Evolutionary conservation across 2,329 filamentous ascomycete species (phyloP), one percentile per base, ranked within the genome.

Genomic region (Cladosporium sp.): DNA sequence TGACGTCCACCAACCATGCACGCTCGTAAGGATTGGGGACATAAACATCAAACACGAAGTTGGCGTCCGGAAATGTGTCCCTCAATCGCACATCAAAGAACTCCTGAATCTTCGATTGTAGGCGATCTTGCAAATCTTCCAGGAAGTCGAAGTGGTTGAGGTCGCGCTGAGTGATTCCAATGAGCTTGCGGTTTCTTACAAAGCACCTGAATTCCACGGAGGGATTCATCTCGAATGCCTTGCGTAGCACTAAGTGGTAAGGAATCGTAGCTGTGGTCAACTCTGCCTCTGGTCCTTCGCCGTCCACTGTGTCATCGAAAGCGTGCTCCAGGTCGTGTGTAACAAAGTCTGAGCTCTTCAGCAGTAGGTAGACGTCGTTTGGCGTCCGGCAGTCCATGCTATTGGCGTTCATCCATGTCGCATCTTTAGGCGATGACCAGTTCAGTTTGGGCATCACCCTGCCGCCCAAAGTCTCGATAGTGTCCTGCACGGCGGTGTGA

Each of bases 361-460:
- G 81, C 1, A 99, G 82, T 15, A 97, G 81, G 70, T 97, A 99
- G 44, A 99, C 84, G 68, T 99, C 94, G 71, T 94, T 95, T 2
- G 94, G 85, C 0, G 85, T 86, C 3, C 85, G 86, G 74, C 94
- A 99, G 73, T 96, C 91, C 76, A 97, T 88, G 47, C 90, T 95
- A 73, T 99, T 99, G 71, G 83, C 75, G 74, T 86, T 74, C 73
- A 99, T 97, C 88, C 91, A 97, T 20, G 89, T 90, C 8, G 94
- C 94, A 70, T 99, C 94, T 73, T 97, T 96, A 3, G 94, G 94
- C 3, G 91, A 87, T 5, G 92, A 97, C 94, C 94, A 99, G 77
- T 97, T 97, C 47, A 99, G 78, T 74, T 99, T 99, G 0, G 94
- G 94, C 1, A 89, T 87, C 8, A 96, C 92, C 60, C 87, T 85